A percentile compares a stretch with the other conserved stretches of the same genome.
These are phyloP conservation scores for Holtermannia corniformis DNA, from an alignment of 768 basidiomycete species.

Conservation along the genomic window DNA sequence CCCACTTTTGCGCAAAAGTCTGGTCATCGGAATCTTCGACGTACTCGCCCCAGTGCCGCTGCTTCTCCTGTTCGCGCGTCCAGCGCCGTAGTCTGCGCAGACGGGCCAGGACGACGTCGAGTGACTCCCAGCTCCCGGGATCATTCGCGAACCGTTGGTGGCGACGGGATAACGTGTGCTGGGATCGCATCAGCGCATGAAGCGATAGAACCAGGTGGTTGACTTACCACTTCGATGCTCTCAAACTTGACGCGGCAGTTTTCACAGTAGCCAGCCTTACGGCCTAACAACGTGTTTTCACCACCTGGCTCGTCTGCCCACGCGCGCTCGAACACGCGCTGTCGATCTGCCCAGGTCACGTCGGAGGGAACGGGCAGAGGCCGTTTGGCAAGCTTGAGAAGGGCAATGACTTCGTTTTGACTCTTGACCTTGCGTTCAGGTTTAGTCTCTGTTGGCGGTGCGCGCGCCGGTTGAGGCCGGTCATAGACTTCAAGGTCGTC, in stretches of 20 bases:
- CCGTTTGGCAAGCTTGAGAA: conserved; percentile 23
- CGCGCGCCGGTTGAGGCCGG: conserved; percentile 3
- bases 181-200: background rate
- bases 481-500: conserved; percentile 8
- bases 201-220: too few species aligned
- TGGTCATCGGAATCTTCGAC: too few species aligned
- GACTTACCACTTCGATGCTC: conserved; percentile 67
- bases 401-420: conserved; percentile 27
- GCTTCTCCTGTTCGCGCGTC: too few species aligned
- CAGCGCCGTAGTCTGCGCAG: too few species aligned
- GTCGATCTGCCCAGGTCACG: conserved; percentile 14
- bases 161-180: background rate
- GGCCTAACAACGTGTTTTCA: conserved; percentile 15
- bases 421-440: conserved; percentile 15
- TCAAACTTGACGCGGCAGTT: conserved; percentile 85
- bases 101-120: background rate
- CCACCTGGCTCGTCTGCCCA: conserved; percentile 23
- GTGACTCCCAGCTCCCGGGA: background rate
- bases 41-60: too few species aligned
- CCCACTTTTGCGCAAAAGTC: too few species aligned
- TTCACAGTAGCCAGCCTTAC: conserved; percentile 93
- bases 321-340: conserved; percentile 23
- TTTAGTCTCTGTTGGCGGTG: background rate
- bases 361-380: conserved; percentile 11
- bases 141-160: background rate